Evolutionary conservation across 305 asterid genomes (phyloP).

Genomic region (Fraxinus platypoda): DNA sequence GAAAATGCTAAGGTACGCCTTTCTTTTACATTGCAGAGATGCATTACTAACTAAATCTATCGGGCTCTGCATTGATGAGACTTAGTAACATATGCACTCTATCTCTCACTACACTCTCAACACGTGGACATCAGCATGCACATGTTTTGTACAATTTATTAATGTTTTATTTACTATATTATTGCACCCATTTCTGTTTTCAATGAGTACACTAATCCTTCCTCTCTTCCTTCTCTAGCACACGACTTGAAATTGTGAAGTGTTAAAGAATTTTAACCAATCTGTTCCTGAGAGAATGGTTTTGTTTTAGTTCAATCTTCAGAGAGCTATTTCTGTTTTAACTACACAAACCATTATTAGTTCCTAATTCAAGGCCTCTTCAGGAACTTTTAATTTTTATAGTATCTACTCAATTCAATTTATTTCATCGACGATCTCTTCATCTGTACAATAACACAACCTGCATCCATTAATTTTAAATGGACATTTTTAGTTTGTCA

Average conservation of each 20-base stretch:
- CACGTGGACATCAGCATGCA: not conserved
- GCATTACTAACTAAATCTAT: slow-evolving; percentile 3
- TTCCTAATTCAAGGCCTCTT: not conserved
- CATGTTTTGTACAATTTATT: not conserved
- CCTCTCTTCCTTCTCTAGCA: not conserved
- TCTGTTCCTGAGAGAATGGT: not conserved
- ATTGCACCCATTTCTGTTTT: not conserved
- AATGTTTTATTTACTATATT: not conserved
- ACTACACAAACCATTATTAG: not conserved
- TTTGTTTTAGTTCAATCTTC: not conserved
- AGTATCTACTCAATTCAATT: not conserved
- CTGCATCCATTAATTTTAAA: not conserved
- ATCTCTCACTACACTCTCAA: not conserved
- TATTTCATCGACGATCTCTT: not conserved
- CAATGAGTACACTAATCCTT: not conserved
- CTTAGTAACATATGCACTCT: not conserved
- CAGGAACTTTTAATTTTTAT: not conserved
- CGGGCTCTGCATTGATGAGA: not conserved
- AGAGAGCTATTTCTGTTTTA: not conserved
- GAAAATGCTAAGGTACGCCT: slow-evolving; percentile 42
- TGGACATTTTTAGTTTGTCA: not conserved
- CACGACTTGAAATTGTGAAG: not conserved
- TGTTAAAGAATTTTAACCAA: not conserved
- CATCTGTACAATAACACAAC: not conserved
- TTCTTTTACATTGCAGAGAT: not conserved